phyloP scores from a whole-genome alignment of 2,329 filamentous ascomycete genomes.

The Xylariales sp. region DNA sequence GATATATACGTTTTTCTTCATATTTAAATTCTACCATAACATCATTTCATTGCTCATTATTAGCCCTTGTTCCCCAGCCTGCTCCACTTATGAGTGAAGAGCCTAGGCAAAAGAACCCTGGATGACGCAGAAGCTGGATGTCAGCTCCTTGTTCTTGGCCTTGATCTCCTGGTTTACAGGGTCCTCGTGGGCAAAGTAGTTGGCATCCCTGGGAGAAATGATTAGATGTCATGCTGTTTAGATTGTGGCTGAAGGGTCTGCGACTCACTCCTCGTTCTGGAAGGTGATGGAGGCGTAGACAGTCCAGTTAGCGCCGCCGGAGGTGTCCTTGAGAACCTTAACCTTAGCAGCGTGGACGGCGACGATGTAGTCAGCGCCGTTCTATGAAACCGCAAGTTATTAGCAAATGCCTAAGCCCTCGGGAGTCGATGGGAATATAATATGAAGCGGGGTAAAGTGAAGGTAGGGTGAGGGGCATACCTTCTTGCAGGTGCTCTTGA shows the following conservation, averaged over 20 bases:
- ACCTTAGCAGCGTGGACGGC: constrained; percentile 31
- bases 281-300: constrained; percentile 37
- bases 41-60: constrained; percentile 29
- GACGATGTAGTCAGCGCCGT: constrained; percentile 36
- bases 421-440: not conserved
- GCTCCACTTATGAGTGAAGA: not conserved
- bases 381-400: constrained; percentile 23
- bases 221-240: constrained; percentile 2
- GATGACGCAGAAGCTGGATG: constrained; percentile 24
- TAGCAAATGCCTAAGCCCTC: not conserved
- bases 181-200: constrained; percentile 37
- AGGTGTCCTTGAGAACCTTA: constrained; percentile 35
- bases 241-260: not conserved
- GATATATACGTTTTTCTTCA: constrained; percentile 10
- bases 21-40: constrained; percentile 2
- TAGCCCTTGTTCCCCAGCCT: constrained; percentile 11
- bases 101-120: constrained; percentile 34
- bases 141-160: constrained; percentile 29
- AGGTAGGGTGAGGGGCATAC: constrained; percentile 12
- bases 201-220: constrained; percentile 28
- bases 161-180: constrained; percentile 35
- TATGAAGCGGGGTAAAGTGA: not conserved
- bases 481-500: constrained; percentile 34
- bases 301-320: constrained; percentile 22
- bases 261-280: constrained; percentile 33